These are phyloP conservation scores for Tuber microsphaerosporum DNA, from an alignment of 495 filamentous ascomycete species.

Conservation along the genomic window DNA sequence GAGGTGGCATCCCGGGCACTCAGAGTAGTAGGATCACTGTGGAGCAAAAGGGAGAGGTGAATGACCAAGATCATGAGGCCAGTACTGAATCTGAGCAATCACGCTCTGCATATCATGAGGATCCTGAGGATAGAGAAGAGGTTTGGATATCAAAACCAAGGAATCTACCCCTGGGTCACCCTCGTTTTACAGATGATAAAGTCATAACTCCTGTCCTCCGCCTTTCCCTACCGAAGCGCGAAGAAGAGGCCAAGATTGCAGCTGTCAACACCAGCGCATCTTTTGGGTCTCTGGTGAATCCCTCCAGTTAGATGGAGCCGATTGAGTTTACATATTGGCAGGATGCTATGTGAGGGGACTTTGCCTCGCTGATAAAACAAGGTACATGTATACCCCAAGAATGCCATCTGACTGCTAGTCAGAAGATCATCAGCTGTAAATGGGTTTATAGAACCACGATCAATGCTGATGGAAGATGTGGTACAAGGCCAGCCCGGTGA, in stretches of 20 bases:
- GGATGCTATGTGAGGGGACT: slow-evolving; percentile 1
- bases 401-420: neutral
- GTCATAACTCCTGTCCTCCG: neutral
- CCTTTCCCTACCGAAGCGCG: neutral
- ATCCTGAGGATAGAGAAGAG: neutral
- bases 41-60: neutral
- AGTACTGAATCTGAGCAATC: neutral
- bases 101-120: neutral
- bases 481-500: slow-evolving; percentile 22
- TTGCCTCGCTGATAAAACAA: slow-evolving; percentile 4
- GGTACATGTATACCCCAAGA: neutral
- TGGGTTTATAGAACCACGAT: slow-evolving; percentile 27
- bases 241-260: neutral
- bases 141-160: neutral
- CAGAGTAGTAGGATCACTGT: neutral
- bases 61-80: neutral
- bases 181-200: fast-evolving
- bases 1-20: neutral
- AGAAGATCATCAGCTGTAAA: slow-evolving; percentile 17
- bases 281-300: neutral
- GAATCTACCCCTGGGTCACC: neutral
- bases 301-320: neutral
- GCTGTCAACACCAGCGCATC: neutral
- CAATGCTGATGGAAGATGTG: slow-evolving; percentile 11
- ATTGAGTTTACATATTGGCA: neutral